Base-by-base conservation (phyloP, 2,329 filamentous ascomycete genomes). In the Diaporthe vexans region DNA sequence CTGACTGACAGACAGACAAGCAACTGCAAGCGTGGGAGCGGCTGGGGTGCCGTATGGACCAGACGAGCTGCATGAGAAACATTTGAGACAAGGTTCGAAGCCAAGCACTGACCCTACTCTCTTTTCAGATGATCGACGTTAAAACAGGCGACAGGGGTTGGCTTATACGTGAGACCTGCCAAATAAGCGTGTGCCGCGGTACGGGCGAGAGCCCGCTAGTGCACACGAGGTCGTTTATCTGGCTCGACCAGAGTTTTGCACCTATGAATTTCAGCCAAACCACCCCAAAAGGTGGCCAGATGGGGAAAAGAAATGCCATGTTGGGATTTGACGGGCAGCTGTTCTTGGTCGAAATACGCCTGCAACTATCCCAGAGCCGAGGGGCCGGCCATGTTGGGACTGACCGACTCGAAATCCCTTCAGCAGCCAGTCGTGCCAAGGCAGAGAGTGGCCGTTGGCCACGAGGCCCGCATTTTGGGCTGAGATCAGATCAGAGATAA, bases 61-160 rank as follows among this genome's bases (percentile, higher is more conserved):
- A 59, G 33, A 58, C 54, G 52, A 59, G 33, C 35, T 52, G 48
- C 43, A 71, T 54, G 51, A 69, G 56, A 71, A 75, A 63, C 43
- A 72, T 59, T 29, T 54, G 56, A 71, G 73, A 67, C 65, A 54
- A 56, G 40, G 33, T 52, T 54, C 61, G 63, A 59, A 52, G 71
- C 74, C 74, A 75, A 73, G 71, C 48, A 58, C 19, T 67, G 48
- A 54, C 63, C 37, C 48, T 68, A 15, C 37, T 40, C 48, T 51
- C 48, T 52, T 58, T 40, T 46, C 63, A 40, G 57, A 57, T 59
- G 73, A 73, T 75, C 56, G 73, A 70, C 70, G 59, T 54, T 59
- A 21, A 56, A 69, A 58, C 33, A 37, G 26, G n/a, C 9, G 37
- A 71, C 43, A 69, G 56, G 73, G 70, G 48, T 13, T 26, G 1